Evolutionary conservation across 306 rosid species (phyloP), one percentile per base, ranked within the genome.

Genomic region (Cucurbita ficifolia): DNA sequence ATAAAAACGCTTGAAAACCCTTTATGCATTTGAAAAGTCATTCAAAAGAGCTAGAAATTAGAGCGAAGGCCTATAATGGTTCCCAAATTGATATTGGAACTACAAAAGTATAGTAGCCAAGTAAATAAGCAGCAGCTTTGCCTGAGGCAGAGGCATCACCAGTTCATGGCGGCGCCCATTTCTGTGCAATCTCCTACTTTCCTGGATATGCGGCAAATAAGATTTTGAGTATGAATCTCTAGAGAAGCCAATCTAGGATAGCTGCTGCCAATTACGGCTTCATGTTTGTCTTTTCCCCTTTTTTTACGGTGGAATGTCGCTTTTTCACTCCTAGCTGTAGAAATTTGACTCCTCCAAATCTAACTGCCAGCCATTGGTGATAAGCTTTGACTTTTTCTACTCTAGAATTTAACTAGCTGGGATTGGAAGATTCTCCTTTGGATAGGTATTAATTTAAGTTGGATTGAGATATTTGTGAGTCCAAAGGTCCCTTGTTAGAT

Each of bases 131-230:
- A 59, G 21, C 65, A 89, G 97, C 96, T 94, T 94, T 21, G 96
- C 97, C 82, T 89, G 95, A 55, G 97, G 97, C 76, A 94, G 61
- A 76, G 86, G 85, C 81, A 89, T 68, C 4, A 91, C 92, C 92
- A 91, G 77, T 48, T 91, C 95, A 82, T 68, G 13, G 40, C 42
- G 33, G 73, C 56, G 42, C 22, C 73, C 73, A 68, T 68, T 49
- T 68, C 56, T 68, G 21, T 46, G 73, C 56, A 46, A 22, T 48
- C 50, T 68, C 36, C 7, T 4, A 43, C 7, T 7, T 68, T 45
- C 1, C 8, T 46, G 73, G 42, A 45, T 10, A 40, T 65, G 38
- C 72, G 38, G 1, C 54, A 21, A 18, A 42, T 68, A 46, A 68
- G 73, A 68, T 68, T 46, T 22, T 13, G 73, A 46, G 73, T 46